Base-by-base conservation (phyloP, 2,329 filamentous ascomycete species). In the Talaromyces verruculosus region DNA sequence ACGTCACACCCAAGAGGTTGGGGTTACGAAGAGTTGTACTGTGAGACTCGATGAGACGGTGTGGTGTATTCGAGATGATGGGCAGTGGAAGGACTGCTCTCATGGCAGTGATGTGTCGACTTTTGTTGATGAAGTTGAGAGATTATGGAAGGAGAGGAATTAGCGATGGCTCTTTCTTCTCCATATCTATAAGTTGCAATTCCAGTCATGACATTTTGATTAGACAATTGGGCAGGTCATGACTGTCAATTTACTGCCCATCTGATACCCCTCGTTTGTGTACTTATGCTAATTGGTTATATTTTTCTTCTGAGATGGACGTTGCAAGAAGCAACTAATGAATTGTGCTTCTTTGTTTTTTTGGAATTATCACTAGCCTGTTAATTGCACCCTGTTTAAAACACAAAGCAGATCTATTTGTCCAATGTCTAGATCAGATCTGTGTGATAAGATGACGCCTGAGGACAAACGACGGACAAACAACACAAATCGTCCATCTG, bases 11-110 rank as follows among this genome's bases (percentile, higher is more conserved):
- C 72, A 73, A 41, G 70, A 88, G 77, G 85, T 86, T 59, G 88
- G 87, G 33, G 87, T 92, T 2, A 89, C 82, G 33, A 89, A 85
- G 72, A 92, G 90, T 80, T 93, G 91, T 78, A 94, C 91, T 11
- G 86, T 95, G 63, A 86, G 94, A 60, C 80, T 99, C 59, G 84
- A 96, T 74, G 84, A 91, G 65, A 82, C 94, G 76, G 82, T 91
- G 64, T 91, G 95, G 81, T 99, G 95, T 79, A 86, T 98, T 69
- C 85, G 89, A 61, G 93, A 98, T 76, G 86, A 81, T 28, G 90
- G 89, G 13, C 75, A 90, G 73, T 98, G 93, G 92, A 89, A 81
- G 65, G 85, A 95, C 70, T 97, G 94, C 76, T 87, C 89, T 3
- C 84, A 72, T 90, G 78, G 78, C 5, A 78, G 76, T 59, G 70